Percentiles rank a stretch among this genome's conserved stretches.
Conservation (phyloP, 2,329 filamentous ascomycete genomes). For the Mycosphaerelloides madeirae region DNA sequence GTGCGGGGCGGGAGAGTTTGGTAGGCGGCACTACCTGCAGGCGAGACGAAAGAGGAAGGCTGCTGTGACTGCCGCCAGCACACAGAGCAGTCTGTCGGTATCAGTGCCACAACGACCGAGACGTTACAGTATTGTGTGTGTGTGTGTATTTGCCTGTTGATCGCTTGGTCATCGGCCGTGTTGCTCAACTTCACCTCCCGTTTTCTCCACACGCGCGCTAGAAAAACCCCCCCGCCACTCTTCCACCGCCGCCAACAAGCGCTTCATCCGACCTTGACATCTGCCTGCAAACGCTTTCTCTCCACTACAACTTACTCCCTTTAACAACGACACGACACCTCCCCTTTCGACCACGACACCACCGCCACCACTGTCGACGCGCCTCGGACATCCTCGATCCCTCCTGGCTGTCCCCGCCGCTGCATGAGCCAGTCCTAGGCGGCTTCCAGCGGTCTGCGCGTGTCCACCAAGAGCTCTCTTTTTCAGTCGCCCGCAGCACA, state of each 20-base stretch:
- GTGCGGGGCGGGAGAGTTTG: too few species aligned
- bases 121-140: too few species aligned
- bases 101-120: too few species aligned
- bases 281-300: background rate
- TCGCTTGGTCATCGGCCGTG: constrained; percentile 1
- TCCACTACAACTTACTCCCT: constrained; percentile 4
- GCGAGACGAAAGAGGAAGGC: too few species aligned
- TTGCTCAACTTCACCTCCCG: too few species aligned
- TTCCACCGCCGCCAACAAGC: constrained; percentile 1
- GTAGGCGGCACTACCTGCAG: too few species aligned
- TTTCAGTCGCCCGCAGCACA: constrained; percentile 11
- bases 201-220: background rate
- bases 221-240: too few species aligned
- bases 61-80: background rate
- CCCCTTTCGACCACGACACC: constrained; percentile 8
- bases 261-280: background rate
- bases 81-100: background rate
- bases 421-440: constrained; percentile 27
- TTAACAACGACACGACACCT: constrained; percentile 2
- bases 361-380: constrained; percentile 4
- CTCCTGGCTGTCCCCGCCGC: constrained; percentile 6
- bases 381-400: constrained; percentile 3
- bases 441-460: constrained; percentile 29
- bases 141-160: background rate
- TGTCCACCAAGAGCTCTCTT: constrained; percentile 18